Base-by-base conservation (phyloP, 148 eudicot genomes). In the Camellia japonica region DNA sequence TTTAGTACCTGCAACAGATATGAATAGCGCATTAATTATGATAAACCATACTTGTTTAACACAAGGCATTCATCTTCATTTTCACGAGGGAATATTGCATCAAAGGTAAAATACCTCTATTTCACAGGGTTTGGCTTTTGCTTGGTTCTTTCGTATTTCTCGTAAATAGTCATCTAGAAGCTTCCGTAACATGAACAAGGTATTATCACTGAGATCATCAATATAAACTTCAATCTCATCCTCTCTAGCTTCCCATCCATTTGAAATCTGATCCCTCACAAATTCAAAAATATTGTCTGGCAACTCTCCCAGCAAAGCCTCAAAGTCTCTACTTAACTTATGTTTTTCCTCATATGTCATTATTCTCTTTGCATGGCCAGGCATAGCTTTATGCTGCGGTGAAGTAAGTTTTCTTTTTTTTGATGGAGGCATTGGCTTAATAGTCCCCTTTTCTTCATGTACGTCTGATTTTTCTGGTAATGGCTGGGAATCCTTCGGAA, bases 201-300 rank as follows among this genome's bases (percentile, higher is more conserved):
- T 79, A 51, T 88, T 89, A 72, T 84, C 83, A 79, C 82, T 83
- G 63, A 92, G 95, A 71, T 30, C 85, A 74, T 88, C 86, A 51
- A 92, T 87, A 63, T 90, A 93, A 80, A 92, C 86, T 84, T 92
- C 95, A 76, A 92, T 92, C 82, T 90, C 95, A 68, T 92, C 95
- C 74, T 87, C 95, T 20, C 82, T 87, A 55, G 71, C 60, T 41
- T 81, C 85, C 74, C 78, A 78, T 19, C 83, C 89, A 78, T 75
- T 86, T 30, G 90, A 86, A 80, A 85, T 80, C 42, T 81, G 84
- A 23, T 83, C 84, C 78, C 73, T 88, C 83, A 92, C 71, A 76
- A 90, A 88, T 20, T 89, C 88, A 49, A 92, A 76, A 59, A 92
- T 87, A 41, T 41, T 81, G 43, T 87, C 91, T 7, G 95, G 91